phyloP scores from a whole-genome alignment of 208 protist genomes.

The Leishmania tropica region DNA sequence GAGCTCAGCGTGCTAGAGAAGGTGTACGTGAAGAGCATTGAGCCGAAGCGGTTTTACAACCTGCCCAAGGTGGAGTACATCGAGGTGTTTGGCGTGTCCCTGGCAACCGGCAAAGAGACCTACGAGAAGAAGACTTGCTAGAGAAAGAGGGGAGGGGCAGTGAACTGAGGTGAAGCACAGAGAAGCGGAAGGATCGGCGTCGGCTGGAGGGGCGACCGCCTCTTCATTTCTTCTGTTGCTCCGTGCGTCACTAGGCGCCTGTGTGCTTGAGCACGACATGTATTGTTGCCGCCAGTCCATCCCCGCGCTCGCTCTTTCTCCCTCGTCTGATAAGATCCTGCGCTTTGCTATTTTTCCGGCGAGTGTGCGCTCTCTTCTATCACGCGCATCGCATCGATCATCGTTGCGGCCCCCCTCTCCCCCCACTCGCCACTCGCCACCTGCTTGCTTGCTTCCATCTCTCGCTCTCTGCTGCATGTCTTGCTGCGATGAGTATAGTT shows the following conservation, averaged over 20 bases:
- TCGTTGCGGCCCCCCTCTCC: neutral
- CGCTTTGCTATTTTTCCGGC: neutral
- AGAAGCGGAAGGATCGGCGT: neutral
- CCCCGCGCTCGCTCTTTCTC: neutral
- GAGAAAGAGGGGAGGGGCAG: neutral
- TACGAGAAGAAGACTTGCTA: constrained; percentile 59
- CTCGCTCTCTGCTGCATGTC: neutral
- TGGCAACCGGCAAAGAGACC: constrained; percentile 53
- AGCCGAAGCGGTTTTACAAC: constrained; percentile 81
- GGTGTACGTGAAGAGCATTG: constrained; percentile 71
- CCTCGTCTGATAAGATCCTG: neutral
- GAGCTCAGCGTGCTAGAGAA: constrained; percentile 58
- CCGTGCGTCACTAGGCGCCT: neutral
- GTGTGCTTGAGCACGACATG: neutral
- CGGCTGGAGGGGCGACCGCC: neutral
- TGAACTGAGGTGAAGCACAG: neutral
- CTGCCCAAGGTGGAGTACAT: constrained; percentile 81
- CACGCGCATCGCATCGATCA: neutral
- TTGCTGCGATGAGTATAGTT: neutral
- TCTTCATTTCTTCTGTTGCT: neutral
- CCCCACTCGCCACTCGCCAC: neutral
- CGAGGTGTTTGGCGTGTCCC: constrained; percentile 63
- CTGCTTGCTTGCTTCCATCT: neutral
- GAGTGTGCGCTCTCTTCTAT: neutral
- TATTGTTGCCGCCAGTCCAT: neutral